These are phyloP conservation scores for Posidonia oceanica DNA, from an alignment of 116 monocot genomes.

Conservation along the genomic window DNA sequence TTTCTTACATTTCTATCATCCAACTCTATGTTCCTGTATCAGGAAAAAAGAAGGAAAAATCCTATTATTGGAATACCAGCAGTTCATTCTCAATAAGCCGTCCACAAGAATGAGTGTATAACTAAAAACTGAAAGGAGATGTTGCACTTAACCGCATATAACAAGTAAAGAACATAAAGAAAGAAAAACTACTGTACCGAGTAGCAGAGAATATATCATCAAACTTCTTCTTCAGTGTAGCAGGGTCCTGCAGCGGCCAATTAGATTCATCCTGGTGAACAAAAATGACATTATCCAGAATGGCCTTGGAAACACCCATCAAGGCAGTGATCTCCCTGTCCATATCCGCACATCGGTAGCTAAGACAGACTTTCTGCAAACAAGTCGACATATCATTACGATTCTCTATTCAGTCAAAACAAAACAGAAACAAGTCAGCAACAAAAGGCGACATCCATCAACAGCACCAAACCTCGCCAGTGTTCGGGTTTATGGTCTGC, in stretches of 20 bases:
- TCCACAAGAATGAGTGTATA: too few relatives aligned
- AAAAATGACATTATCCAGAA: conserved; percentile 96
- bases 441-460: background rate
- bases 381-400: background rate
- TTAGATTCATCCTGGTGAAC: conserved; percentile 99
- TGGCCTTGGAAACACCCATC: conserved; percentile 96
- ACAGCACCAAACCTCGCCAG: conserved; percentile 49
- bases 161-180: too few relatives aligned
- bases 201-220: conserved; percentile 99
- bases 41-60: too few relatives aligned
- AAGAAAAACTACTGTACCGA: conserved; percentile 26
- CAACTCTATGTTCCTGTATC: too few relatives aligned
- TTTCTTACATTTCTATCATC: too few relatives aligned
- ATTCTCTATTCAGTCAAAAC: background rate
- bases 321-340: conserved; percentile 90
- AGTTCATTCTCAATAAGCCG: too few relatives aligned
- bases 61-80: too few relatives aligned
- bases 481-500: conserved; percentile 92
- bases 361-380: conserved; percentile 89
- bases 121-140: background rate
- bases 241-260: conserved; percentile 95
- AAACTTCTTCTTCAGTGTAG: conserved; percentile 95
- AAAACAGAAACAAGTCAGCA: background rate
- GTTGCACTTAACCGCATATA: background rate
- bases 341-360: conserved; percentile 98